A percentile compares a stretch with the other conserved stretches of the same genome.
phyloP scores from a whole-genome alignment of 441 rosid genomes.

The Croton laevigatus region DNA sequence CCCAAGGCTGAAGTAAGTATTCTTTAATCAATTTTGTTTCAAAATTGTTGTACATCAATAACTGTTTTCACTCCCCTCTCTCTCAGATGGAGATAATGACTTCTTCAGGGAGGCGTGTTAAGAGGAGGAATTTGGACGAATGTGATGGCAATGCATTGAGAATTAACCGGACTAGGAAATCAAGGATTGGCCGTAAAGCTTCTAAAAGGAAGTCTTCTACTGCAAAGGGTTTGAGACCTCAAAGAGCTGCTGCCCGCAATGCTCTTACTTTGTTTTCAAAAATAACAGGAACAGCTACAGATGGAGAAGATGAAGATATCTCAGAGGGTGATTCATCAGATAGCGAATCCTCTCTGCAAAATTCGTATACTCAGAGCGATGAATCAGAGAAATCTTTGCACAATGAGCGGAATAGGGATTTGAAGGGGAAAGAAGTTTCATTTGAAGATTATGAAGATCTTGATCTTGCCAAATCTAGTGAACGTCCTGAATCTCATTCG shows the following conservation, averaged over 20 bases:
- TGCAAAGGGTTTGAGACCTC: constrained; percentile 77
- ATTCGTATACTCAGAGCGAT: constrained; percentile 60
- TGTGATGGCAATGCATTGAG: constrained; percentile 48
- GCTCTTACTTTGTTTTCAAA: constrained; percentile 83
- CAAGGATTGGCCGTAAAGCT: constrained; percentile 51
- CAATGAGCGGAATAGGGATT: constrained; percentile 45
- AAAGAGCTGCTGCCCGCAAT: constrained; percentile 94
- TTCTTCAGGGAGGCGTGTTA: constrained; percentile 94
- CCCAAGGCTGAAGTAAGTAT: constrained; percentile 66
- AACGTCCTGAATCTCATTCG: constrained; percentile 40
- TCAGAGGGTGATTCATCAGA: constrained; percentile 70
- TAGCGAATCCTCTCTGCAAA: constrained; percentile 59
- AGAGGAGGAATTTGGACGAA: constrained; percentile 80
- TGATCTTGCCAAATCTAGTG: constrained; percentile 37
- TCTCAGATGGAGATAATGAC: constrained; percentile 75
- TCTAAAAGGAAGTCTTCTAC: constrained; percentile 59
- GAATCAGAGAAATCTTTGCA: constrained; percentile 57
- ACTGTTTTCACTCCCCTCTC: neutral
- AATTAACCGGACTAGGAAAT: constrained; percentile 47
- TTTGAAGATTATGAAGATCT: constrained; percentile 51
- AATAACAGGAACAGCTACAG: constrained; percentile 77
- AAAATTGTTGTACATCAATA: constrained; percentile 12
- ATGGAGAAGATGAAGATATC: constrained; percentile 65
- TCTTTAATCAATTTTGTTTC: constrained; percentile 7
- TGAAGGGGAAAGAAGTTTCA: constrained; percentile 68